Base-by-base conservation (phyloP, 164 flowering plant genomes). In the Kingdonia uniflora region DNA sequence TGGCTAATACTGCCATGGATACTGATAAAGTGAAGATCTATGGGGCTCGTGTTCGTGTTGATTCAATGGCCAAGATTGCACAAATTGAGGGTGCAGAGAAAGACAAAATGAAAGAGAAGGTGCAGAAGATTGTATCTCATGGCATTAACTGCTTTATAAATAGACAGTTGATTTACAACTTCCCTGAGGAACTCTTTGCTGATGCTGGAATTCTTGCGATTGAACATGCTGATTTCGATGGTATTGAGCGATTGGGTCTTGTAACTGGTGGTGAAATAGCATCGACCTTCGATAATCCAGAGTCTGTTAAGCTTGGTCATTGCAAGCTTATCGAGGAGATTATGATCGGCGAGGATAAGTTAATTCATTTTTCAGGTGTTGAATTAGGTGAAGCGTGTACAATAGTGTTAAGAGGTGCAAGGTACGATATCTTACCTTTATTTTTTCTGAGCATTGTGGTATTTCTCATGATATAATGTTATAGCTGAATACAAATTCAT, bases 1-100 rank as follows among this genome's bases (percentile, higher is more conserved):
- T 94, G 50, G 95, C 99, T 66, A 94, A 94, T 73, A 94, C 97
- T 56, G 99, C 99, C n/a, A 89, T 94, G 99, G 99, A 94, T 63
- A 89, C 97, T 7, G 96, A 94, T 64, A 88, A 94, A 74, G 99
- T 94, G 19, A 94, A 94, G 65, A 94, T 94, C 16, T 94, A 94
- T 72, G 97, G 99, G 12, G 95, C 99, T 40, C 95, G 97, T 61
- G 99, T 92, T 39, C 91, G 97, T 63, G 99, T 86, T 59, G 97
- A 94, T 68, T 94, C 99, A 45, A 94, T 94, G 97, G 58, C 97
- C 17, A 86, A 59, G 71, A 97, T 89, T 67, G 99, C 99, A 12
- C 81, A 92, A 69, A 88, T 89, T 70, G 99, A 92, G 72, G 76
- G 66, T 2, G 99, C 99, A 24, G 99, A 92, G 70, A 88, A 92